Base-by-base conservation (phyloP, 257 asterid genomes). In the Penstemon davidsonii region DNA sequence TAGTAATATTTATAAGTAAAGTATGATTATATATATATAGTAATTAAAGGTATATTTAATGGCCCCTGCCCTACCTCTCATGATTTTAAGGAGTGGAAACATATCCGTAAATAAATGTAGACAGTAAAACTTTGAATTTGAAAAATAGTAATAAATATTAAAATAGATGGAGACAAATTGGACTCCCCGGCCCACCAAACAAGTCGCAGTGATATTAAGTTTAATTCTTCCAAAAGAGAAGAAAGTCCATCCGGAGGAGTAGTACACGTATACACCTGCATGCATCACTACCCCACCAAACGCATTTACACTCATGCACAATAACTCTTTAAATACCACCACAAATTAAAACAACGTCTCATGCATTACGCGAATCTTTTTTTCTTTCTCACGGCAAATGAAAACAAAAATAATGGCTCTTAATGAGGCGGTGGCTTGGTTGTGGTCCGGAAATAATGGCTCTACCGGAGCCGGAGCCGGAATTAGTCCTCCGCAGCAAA, bases 231-330 rank as follows among this genome's bases (percentile, higher is more conserved):
- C 60, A 55, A 55, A n/a, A 2, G 38, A 55, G 6, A 18, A 37
- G 60, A 55, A 55, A 55, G 60, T 40, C 60, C 60, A n/a, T 7
- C 60, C 60, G 60, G 60, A 19, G 60, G 36, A 37, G 39, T 6
- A 55, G 8, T 55, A 55, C 60, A 55, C 60, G 60, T 55, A 55
- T 55, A 49, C 60, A 19, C 40, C 10, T 55, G 60, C 60, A 55
- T 55, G 60, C 36, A 55, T 7, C 60, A 55, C 60, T 55, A 25
- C 60, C 40, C 19, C 60, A 55, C 60, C 60, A 55, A 55, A 19
- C 60, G 40, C 60, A 55, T 19, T 55, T 55, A 19, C 39, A 55
- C 60, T n/a, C 60, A 55, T 55, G 60, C 60, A 13, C 9, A n/a
- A 19, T 36, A 11, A 19, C 19, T 53, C 7, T 4, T 13, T 53